These are phyloP conservation scores for Triangularia verruculosa DNA, from an alignment of 2,329 filamentous ascomycete genomes.

Conservation along the genomic window DNA sequence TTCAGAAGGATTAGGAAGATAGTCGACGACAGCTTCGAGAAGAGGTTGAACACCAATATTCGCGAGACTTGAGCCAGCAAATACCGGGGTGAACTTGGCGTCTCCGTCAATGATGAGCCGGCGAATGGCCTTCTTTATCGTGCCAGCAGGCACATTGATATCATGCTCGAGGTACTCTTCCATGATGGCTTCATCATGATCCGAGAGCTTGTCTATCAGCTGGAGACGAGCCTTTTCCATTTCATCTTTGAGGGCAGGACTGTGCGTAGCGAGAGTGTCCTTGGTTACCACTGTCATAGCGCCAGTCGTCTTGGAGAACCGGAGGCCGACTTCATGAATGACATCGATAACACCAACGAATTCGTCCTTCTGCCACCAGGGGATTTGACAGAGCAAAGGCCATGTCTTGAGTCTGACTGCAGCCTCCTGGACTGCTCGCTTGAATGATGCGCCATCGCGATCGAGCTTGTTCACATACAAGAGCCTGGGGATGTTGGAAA, in stretches of 20 bases:
- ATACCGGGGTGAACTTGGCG: conserved; percentile 77
- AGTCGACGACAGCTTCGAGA: conserved; percentile 82
- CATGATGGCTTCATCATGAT: conserved; percentile 82
- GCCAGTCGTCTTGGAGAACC: conserved; percentile 56
- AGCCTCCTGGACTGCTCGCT: conserved; percentile 80
- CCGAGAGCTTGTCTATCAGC: conserved; percentile 79
- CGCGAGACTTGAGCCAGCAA: conserved; percentile 87
- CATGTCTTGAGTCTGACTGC: conserved; percentile 75
- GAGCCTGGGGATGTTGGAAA: conserved; percentile 79
- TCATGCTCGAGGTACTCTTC: conserved; percentile 78
- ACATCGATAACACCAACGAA: conserved; percentile 85
- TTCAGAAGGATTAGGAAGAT: conserved; percentile 79
- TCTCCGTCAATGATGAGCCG: conserved; percentile 65
- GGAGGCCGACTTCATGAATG: conserved; percentile 69
- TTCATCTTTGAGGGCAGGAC: conserved; percentile 60
- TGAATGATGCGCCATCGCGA: conserved; percentile 78
- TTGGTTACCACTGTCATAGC: conserved; percentile 32
- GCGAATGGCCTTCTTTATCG: conserved; percentile 72
- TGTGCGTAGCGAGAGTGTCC: conserved; percentile 46
- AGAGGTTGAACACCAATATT: conserved; percentile 93
- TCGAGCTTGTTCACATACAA: conserved; percentile 85
- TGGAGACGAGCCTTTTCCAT: conserved; percentile 71
- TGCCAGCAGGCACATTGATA: conserved; percentile 65
- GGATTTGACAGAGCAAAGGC: conserved; percentile 91
- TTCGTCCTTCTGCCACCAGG: conserved; percentile 82